phyloP scores from a whole-genome alignment of 192 early-diverging fungal species.

The Coemansia sp. region DNA sequence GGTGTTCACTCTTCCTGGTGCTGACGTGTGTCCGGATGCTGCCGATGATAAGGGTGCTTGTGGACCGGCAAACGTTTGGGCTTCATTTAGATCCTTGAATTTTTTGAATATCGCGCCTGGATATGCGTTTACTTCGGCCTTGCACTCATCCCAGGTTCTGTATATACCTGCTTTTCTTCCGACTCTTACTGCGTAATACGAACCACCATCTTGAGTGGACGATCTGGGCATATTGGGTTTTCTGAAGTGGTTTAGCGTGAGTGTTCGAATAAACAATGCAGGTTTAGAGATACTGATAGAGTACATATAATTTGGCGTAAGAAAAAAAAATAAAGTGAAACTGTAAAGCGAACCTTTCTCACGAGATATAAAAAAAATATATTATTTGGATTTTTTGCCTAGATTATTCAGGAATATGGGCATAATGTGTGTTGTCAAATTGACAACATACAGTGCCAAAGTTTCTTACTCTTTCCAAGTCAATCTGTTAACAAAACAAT shows the following conservation, averaged over 20 bases:
- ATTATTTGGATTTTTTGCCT: no score
- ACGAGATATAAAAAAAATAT: no score
- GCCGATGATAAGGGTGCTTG: not conserved
- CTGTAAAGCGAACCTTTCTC: no score
- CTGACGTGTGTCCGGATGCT: not conserved
- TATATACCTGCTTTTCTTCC: constrained; percentile 37
- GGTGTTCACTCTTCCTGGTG: not conserved
- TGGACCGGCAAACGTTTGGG: constrained; percentile 57
- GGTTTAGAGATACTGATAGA: not conserved
- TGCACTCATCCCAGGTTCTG: constrained; percentile 65
- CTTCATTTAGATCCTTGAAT: constrained; percentile 62
- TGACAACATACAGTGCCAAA: no score
- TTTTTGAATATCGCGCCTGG: constrained; percentile 66
- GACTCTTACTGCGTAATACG: constrained; percentile 44
- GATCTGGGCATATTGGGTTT: not conserved
- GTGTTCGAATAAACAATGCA: not conserved
- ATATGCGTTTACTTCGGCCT: constrained; percentile 59
- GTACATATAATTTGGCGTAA: not conserved
- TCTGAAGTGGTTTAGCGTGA: not conserved
- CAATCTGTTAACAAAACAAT: no score
- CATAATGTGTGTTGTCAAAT: no score
- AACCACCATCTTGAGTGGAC: not conserved
- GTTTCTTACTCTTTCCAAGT: no score
- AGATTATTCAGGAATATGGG: no score
- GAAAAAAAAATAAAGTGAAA: not conserved